Evolutionary conservation across 2,329 filamentous ascomycete genomes (phyloP).

Genomic region (Trichocomaceae sp.): DNA sequence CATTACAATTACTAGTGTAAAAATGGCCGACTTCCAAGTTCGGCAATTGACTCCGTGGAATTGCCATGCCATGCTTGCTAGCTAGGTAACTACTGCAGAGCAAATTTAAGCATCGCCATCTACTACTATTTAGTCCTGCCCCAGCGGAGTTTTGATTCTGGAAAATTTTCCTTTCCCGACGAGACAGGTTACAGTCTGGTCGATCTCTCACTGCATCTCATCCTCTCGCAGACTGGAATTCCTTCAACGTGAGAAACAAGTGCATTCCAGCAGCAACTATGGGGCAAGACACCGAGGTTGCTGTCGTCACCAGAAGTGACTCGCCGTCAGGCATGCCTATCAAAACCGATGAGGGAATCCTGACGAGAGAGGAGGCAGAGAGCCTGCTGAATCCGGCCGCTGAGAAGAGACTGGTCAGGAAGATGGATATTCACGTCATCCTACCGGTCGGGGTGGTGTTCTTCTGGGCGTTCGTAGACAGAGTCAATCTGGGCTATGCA

Average conservation of each 20-base stretch:
- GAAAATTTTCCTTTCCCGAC: too few relatives aligned
- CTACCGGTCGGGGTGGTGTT: conserved; percentile 4
- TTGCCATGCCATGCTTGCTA: too few relatives aligned
- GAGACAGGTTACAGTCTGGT: too few relatives aligned
- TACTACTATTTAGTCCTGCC: too few relatives aligned
- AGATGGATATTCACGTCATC: conserved; percentile 3
- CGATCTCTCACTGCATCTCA: too few relatives aligned
- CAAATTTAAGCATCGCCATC: too few relatives aligned
- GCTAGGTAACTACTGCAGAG: too few relatives aligned
- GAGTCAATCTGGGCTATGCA: conserved; percentile 38
- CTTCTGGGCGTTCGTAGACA: conserved; percentile 6
- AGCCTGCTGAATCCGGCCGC: background rate
- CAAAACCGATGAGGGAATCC: background rate
- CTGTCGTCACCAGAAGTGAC: background rate
- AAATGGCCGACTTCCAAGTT: too few relatives aligned
- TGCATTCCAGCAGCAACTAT: background rate
- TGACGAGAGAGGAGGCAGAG: conserved; percentile 2
- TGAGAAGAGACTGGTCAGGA: background rate
- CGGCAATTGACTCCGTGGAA: too few relatives aligned
- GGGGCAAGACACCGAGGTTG: background rate
- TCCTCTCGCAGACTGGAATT: background rate
- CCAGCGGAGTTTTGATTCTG: too few relatives aligned
- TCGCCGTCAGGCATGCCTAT: background rate
- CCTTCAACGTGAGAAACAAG: background rate
- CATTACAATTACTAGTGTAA: too few relatives aligned